Evolutionary conservation across 2,329 filamentous ascomycete genomes (phyloP).

Genomic region (Claviceps humidiphila): DNA sequence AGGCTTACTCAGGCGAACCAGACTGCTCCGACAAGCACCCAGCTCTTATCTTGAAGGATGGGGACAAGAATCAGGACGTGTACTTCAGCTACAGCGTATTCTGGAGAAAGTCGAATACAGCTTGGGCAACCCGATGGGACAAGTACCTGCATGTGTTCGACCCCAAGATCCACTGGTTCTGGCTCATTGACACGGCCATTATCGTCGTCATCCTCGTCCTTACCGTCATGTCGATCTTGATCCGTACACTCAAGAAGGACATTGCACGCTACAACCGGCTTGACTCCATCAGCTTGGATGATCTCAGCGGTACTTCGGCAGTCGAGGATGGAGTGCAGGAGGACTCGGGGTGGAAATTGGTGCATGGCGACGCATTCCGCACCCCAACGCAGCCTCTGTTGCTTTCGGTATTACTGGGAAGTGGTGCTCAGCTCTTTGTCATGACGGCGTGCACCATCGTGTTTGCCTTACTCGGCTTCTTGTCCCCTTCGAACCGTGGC

Average conservation of each 20-base stretch:
- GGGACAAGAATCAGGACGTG: conserved; percentile 43
- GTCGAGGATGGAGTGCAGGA: conserved; percentile 91
- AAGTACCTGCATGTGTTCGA: conserved; percentile 97
- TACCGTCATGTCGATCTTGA: conserved; percentile 84
- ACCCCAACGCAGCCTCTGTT: conserved; percentile 71
- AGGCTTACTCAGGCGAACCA: conserved; percentile 40
- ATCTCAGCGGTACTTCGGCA: conserved; percentile 65
- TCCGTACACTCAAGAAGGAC: conserved; percentile 82
- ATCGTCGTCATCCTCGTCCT: conserved; percentile 86
- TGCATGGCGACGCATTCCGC: conserved; percentile 95
- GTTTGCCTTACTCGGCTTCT: conserved; percentile 85
- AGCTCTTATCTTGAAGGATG: conserved; percentile 50
- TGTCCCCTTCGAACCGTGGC: conserved; percentile 90
- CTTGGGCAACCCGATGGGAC: conserved; percentile 96
- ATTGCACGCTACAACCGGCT: conserved; percentile 94
- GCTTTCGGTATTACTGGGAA: conserved; percentile 78
- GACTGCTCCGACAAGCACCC: conserved; percentile 49
- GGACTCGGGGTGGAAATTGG: conserved; percentile 96
- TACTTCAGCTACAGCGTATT: conserved; percentile 86
- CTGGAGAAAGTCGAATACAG: conserved; percentile 73
- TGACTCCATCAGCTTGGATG: conserved; percentile 80
- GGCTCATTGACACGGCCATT: conserved; percentile 86
- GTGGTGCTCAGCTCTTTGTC: conserved; percentile 90
- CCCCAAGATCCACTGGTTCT: conserved; percentile 98
- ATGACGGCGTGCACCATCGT: conserved; percentile 93